phyloP scores from a whole-genome alignment of 2,329 filamentous ascomycete species.

The Colletotrichum endophyticum region DNA sequence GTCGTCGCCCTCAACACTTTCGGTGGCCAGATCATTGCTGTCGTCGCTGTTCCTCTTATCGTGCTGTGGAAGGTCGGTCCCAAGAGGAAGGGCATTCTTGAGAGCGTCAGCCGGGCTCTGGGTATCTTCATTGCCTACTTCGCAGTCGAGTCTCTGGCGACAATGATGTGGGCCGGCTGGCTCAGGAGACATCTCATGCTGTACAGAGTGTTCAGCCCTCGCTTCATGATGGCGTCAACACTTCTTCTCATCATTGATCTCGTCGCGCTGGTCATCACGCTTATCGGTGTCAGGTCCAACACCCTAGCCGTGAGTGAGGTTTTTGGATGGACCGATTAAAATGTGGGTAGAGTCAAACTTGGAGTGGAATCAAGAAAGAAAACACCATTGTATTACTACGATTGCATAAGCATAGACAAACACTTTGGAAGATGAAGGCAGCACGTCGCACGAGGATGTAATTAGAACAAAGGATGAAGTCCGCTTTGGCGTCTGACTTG shows the following conservation, averaged over 20 bases:
- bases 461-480: constrained; percentile 10
- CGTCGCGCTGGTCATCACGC: constrained; percentile 71
- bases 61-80: constrained; percentile 90
- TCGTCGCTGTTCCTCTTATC: constrained; percentile 78
- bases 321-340: constrained; percentile 76
- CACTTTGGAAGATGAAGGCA: not conserved
- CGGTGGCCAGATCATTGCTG: constrained; percentile 85
- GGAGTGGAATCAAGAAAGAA: not conserved
- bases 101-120: constrained; percentile 72
- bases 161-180: constrained; percentile 89
- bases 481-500: constrained; percentile 3
- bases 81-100: constrained; percentile 71
- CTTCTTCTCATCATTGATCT: constrained; percentile 80
- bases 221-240: constrained; percentile 83
- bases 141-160: constrained; percentile 81
- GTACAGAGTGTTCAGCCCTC: constrained; percentile 89
- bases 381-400: not conserved
- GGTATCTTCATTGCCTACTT: constrained; percentile 83
- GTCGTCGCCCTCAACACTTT: constrained; percentile 87
- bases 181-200: constrained; percentile 94
- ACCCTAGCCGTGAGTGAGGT: constrained; percentile 81
- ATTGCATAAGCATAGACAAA: not conserved
- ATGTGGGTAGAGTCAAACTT: not conserved
- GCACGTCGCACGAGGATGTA: not conserved
- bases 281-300: constrained; percentile 78